phyloP scores from a whole-genome alignment of 768 basidiomycete species.

The Neoboletus subvelutipes region DNA sequence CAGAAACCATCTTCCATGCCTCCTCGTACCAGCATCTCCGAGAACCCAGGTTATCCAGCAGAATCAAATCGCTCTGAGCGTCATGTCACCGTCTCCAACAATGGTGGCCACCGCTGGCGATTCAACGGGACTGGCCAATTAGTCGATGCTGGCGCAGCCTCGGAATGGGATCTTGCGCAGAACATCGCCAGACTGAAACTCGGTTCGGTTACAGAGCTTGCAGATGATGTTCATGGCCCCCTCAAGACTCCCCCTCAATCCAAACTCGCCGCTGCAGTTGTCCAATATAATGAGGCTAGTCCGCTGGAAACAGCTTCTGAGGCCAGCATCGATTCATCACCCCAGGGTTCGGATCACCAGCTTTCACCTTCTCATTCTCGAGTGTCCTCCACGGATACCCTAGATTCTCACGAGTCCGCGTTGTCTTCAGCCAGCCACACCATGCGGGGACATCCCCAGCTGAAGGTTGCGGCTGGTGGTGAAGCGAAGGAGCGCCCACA shows the following conservation, averaged over 20 bases:
- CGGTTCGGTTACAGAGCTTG: conserved; percentile 48
- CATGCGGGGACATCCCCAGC: conserved; percentile 51
- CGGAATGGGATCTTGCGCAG: conserved; percentile 72
- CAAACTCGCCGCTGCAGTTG: conserved; percentile 51
- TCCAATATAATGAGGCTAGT: conserved; percentile 63
- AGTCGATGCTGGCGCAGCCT: conserved; percentile 50
- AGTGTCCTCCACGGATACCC: conserved; percentile 79
- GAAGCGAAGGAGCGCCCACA: conserved; percentile 78
- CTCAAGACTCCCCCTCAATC: conserved; percentile 70
- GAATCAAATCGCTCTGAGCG: conserved; percentile 39
- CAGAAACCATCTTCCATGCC: conserved; percentile 50
- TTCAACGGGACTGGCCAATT: conserved; percentile 63
- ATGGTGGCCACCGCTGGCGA: conserved; percentile 55
- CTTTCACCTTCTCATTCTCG: conserved; percentile 72
- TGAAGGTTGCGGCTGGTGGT: conserved; percentile 49
- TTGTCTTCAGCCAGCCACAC: conserved; percentile 55
- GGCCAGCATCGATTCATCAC: conserved; percentile 71
- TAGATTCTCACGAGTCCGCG: conserved; percentile 56
- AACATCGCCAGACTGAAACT: conserved; percentile 74
- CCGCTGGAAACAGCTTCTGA: conserved; percentile 73
- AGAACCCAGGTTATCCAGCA: conserved; percentile 17
- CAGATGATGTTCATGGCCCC: conserved; percentile 49
- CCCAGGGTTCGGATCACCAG: conserved; percentile 64
- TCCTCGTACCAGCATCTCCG: conserved; percentile 38
- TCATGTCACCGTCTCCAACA: conserved; percentile 36